Base-by-base conservation (phyloP, 2,329 filamentous ascomycete species). In the Aspergillus hortae region DNA sequence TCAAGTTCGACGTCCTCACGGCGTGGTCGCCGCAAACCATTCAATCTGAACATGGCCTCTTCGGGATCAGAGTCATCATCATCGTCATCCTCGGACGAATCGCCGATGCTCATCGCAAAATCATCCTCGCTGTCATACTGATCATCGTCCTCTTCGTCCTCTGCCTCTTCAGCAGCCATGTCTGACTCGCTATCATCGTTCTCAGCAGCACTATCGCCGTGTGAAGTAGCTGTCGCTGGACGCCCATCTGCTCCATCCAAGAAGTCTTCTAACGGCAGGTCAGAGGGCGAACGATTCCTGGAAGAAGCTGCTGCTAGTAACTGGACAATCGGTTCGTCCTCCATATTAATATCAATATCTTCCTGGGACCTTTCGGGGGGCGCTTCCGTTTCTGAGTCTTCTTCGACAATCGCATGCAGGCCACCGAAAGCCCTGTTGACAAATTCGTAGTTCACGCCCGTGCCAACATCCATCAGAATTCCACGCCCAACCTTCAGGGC, bases 391-490 rank as follows among this genome's bases (percentile, higher is more conserved):
- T 70, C 68, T 6, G 61, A 57, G 25, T 67, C 65, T 25, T 72
- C 66, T 33, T 65, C 66, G 38, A 78, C 60, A 1, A 70, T 67
- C 11, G 75, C 71, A 5, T 78, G 78, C n/a, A 80, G 65, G 0
- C 84, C 84, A 30, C 84, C 83, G 67, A 85, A 87, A 4, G 82
- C 81, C 30, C 77, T 75, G 61, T 85, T 83, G 17, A 84, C 78
- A 55, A 78, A 78, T 14, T 74, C 71, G 65, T 80, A 85, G 40
- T 80, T 79, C 43, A 87, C 72, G 2, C 75, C 77, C 55, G 78
- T 77, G 0, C 75, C 77, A 17, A 79, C 78, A 58, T 80, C 80
- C 72, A 84, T 77, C 44, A 88, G 63, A 2, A 87, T 59, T 1
- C 83, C 81, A 50, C 83, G 74, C 1, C 79, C 82, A 14, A 87